Conservation (phyloP, 805 yeast species). For the Candida ipomoeae region DNA sequence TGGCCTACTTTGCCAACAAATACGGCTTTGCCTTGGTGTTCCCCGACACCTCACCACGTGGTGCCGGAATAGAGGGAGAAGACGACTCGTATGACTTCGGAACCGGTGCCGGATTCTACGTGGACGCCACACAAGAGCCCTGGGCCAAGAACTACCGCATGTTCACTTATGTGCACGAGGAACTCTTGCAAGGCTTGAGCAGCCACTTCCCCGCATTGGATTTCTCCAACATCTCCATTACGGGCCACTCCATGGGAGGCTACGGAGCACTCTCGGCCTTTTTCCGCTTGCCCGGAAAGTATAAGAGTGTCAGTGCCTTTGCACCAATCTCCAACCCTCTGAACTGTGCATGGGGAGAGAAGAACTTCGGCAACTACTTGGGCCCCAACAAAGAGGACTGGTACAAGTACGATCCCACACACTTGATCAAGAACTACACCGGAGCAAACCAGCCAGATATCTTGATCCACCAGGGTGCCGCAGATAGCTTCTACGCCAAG, state of each 20-base stretch:
- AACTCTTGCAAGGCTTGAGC: constrained; percentile 55
- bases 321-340: constrained; percentile 85
- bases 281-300: constrained; percentile 65
- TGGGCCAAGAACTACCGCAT: constrained; percentile 74
- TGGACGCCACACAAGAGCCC: constrained; percentile 74
- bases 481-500: constrained; percentile 64
- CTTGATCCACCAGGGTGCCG: constrained; percentile 77
- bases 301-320: constrained; percentile 81
- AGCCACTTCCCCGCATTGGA: constrained; percentile 48
- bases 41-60: constrained; percentile 97
- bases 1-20: constrained; percentile 74
- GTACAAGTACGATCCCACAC: constrained; percentile 81
- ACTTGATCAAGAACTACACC: constrained; percentile 53
- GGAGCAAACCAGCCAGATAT: constrained; percentile 55
- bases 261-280: constrained; percentile 77
- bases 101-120: constrained; percentile 91
- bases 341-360: constrained; percentile 80
- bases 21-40: constrained; percentile 84
- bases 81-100: constrained; percentile 88
- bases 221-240: constrained; percentile 61
- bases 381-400: constrained; percentile 61
- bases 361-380: constrained; percentile 75
- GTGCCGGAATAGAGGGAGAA: constrained; percentile 71
- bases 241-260: constrained; percentile 99
- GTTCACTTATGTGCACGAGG: constrained; percentile 79